Conservation (phyloP, 495 filamentous ascomycete genomes). For the Chaetomium cochliodes region DNA sequence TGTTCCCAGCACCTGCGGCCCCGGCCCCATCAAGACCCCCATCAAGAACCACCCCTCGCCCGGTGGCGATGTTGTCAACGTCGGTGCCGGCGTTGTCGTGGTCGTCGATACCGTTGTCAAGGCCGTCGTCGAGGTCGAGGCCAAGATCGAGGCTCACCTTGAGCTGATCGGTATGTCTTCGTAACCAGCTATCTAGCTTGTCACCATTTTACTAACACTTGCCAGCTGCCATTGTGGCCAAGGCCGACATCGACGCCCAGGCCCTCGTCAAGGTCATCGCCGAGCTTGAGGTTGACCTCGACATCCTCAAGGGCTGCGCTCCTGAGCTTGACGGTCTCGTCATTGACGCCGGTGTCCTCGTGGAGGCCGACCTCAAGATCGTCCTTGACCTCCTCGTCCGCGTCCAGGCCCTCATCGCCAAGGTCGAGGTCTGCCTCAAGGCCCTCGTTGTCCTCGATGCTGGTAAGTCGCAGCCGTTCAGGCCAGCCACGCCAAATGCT, state of each 20-base stretch:
- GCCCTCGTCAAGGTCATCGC: constrained; percentile 17
- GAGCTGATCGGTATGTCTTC: constrained; percentile 15
- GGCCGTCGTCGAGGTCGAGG: constrained; percentile 7
- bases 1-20: background rate
- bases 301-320: constrained; percentile 12
- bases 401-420: constrained; percentile 13
- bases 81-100: background rate
- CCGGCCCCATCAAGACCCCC: background rate
- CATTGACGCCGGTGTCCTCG: constrained; percentile 14
- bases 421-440: constrained; percentile 16
- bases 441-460: constrained; percentile 12
- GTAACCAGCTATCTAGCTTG: background rate
- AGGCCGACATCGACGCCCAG: constrained; percentile 19
- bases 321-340: constrained; percentile 11
- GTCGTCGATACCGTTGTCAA: background rate
- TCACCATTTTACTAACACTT: background rate
- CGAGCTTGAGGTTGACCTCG: constrained; percentile 19
- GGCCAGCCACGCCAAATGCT: fast-evolving
- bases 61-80: background rate
- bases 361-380: constrained; percentile 11
- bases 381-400: constrained; percentile 19
- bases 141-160: constrained; percentile 17
- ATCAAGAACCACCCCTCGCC: too few relatives aligned
- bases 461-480: background rate
- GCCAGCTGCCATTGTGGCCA: constrained; percentile 6